These are phyloP conservation scores for Hypseocharis bilobata DNA, from an alignment of 441 rosid genomes.

Conservation along the genomic window DNA sequence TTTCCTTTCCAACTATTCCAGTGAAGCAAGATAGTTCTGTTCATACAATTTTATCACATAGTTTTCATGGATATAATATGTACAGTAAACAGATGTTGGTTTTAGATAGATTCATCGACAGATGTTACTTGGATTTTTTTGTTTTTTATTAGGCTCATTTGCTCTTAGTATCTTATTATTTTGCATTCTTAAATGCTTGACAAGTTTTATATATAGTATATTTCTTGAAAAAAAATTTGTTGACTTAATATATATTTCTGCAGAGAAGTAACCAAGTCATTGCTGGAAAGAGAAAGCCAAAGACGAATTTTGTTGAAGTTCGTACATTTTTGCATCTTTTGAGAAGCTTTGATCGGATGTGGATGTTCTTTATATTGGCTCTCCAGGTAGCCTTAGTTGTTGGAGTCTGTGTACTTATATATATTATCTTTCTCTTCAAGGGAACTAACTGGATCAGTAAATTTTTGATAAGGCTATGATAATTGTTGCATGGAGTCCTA, in stretches of 20 bases:
- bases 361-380: conserved; percentile 86
- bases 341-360: conserved; percentile 91
- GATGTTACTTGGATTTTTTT: neutral
- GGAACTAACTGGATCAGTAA: conserved; percentile 16
- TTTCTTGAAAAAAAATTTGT: neutral
- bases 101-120: too few relatives aligned
- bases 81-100: too few relatives aligned
- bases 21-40: too few relatives aligned
- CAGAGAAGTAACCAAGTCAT: conserved; percentile 52
- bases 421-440: conserved; percentile 16
- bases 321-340: conserved; percentile 94
- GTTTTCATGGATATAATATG: too few relatives aligned
- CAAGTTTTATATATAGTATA: neutral
- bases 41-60: too few relatives aligned
- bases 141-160: neutral
- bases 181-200: too few relatives aligned
- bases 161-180: too few relatives aligned
- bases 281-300: conserved; percentile 60
- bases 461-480: conserved; percentile 71
- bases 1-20: too few relatives aligned
- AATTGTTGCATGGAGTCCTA: conserved; percentile 75
- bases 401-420: conserved; percentile 12
- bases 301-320: conserved; percentile 95
- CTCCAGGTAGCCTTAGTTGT: conserved; percentile 53
- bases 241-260: conserved; percentile 10